Base-by-base conservation (phyloP, 495 filamentous ascomycete species). In the Aspergillus nidulans region DNA sequence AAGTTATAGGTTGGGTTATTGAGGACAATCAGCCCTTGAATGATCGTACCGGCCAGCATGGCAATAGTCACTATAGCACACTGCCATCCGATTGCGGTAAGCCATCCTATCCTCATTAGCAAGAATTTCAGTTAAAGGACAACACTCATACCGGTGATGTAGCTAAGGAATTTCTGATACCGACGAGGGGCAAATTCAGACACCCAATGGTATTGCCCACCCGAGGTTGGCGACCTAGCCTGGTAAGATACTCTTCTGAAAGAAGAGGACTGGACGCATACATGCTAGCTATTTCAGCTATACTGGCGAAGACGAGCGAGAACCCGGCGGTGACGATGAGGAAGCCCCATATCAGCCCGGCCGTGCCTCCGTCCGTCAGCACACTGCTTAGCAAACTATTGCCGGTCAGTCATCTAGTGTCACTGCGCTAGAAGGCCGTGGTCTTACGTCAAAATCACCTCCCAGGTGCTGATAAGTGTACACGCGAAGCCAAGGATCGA, bases 81-180 rank as follows among this genome's bases (percentile, higher is more conserved):
- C 65, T 85, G 79, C 83, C 84, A 86, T 8, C 80, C 82, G 26
- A 78, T 77, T 4, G 78, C 77, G 26, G 73, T 79, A 20, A 87
- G 69, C 84, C 84, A 87, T 13, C 80, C 79, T 77, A 45, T 1
- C 7, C 3, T 9, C 16, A 21, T 63, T 20, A 63, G 46, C 10
- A 30, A 6, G 38, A 15, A 44, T 15, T 34, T 16, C 7, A 23
- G 1, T 18, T 32, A 7, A 45, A 12, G 3, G 7, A 20, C 13
- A 20, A 25, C 7, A 4, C 7, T 20, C 18, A 10, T 68, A 73
- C 81, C 81, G 43, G 80, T 80, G 30, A 83, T 72, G 60, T 84
- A 86, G 58, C 81, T 82, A 9, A 84, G 65, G 38, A 81, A 81
- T 49, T 80, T 82, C 52, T 81, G 81, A 36, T 62, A 75, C n/a